phyloP scores from a whole-genome alignment of 768 basidiomycete species.

The Russula sp. region DNA sequence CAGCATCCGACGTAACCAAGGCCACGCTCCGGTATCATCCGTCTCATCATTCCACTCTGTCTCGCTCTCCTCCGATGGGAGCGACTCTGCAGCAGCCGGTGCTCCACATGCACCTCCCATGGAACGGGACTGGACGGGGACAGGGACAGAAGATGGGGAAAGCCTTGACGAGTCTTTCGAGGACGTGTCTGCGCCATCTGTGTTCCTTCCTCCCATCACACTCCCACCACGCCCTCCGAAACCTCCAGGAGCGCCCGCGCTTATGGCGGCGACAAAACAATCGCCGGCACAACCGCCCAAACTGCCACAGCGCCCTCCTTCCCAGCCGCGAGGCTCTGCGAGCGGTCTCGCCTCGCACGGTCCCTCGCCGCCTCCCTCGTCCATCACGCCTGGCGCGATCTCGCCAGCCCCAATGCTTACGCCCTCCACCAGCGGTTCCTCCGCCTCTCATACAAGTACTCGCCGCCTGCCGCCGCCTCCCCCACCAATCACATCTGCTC shows the following conservation, averaged over 20 bases:
- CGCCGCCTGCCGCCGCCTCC: constrained; percentile 12
- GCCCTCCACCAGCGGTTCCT: constrained; percentile 1
- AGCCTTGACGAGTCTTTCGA: constrained; percentile 66
- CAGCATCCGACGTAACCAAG: constrained; percentile 31
- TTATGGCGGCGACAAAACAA: not conserved
- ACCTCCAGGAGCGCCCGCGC: constrained; percentile 23
- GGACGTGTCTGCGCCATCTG: constrained; percentile 49
- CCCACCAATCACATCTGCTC: not conserved
- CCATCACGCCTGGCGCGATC: constrained; percentile 41
- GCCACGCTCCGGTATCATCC: constrained; percentile 57
- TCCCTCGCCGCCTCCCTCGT: constrained; percentile 12
- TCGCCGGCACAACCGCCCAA: constrained; percentile 12
- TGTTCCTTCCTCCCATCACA: constrained; percentile 34
- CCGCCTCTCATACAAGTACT: constrained; percentile 5
- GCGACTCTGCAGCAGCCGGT: constrained; percentile 21
- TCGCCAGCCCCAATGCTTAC: constrained; percentile 24
- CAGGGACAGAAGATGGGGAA: constrained; percentile 41
- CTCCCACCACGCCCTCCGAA: constrained; percentile 26
- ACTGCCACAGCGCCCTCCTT: constrained; percentile 19
- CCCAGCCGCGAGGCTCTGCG: not conserved
- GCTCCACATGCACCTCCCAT: constrained; percentile 34
- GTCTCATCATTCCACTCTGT: constrained; percentile 77
- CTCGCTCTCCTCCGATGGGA: constrained; percentile 61
- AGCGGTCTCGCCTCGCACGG: constrained; percentile 18
- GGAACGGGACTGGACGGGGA: constrained; percentile 35